Percentiles rank a stretch among this genome's conserved stretches.
These are phyloP conservation scores for Saprolegnia diclina DNA, from an alignment of 352 stramenopile species.

Conservation along the genomic window DNA sequence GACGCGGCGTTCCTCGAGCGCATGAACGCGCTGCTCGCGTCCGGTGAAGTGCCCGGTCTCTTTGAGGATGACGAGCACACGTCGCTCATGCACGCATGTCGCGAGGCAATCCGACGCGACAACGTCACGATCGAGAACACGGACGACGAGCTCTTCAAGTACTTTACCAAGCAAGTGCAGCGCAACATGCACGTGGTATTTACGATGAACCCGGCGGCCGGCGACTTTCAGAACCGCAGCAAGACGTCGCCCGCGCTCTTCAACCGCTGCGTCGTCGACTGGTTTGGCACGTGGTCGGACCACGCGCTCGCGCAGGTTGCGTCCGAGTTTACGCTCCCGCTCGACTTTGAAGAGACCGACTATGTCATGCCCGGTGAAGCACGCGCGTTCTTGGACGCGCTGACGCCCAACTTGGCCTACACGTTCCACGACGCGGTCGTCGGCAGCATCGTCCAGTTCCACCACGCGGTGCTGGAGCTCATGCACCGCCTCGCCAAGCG, in stretches of 20 bases:
- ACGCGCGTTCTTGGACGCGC: neutral
- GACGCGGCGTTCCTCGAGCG: constrained; percentile 98
- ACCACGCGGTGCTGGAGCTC: constrained; percentile 75
- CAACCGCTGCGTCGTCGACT: constrained; percentile 99
- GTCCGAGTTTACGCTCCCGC: constrained; percentile 94
- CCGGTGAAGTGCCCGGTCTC: constrained; percentile 98
- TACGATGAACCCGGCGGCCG: constrained; percentile 99
- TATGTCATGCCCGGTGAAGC: constrained; percentile 51
- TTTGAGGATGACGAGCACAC: constrained; percentile 99
- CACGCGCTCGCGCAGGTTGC: constrained; percentile 98
- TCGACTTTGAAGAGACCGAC: constrained; percentile 87
- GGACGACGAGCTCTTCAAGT: constrained; percentile 92
- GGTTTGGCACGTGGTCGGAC: constrained; percentile 99
- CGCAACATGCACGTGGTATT: constrained; percentile 99
- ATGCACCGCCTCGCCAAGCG: constrained; percentile 84
- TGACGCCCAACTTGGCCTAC: constrained; percentile 40
- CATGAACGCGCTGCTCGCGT: constrained; percentile 99
- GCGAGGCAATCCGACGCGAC: constrained; percentile 91
- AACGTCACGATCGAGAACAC: constrained; percentile 89
- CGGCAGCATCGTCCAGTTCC: constrained; percentile 82
- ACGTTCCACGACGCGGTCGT: constrained; percentile 76
- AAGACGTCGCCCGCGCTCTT: constrained; percentile 99
- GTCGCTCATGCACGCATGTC: constrained; percentile 93
- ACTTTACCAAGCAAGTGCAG: constrained; percentile 98
- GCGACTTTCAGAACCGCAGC: constrained; percentile 94